Percentiles rank a stretch among this genome's conserved stretches.
Conservation (phyloP, 1,284 basidiomycete genomes). For the Rhodotorula sp. region DNA sequence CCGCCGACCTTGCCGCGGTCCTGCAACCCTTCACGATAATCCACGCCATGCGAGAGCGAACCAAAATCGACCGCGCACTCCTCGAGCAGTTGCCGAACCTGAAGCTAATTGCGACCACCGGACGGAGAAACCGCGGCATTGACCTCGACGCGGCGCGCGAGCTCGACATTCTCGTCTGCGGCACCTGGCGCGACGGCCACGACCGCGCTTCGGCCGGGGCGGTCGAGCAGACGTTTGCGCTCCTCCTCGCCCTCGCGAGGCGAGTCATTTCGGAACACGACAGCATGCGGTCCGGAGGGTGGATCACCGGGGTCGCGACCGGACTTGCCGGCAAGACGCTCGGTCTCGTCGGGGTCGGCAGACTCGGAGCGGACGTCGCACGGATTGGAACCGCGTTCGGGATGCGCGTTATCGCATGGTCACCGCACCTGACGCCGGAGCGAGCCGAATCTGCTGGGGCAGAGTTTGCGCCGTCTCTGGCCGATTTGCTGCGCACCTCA, state of each 20-base stretch:
- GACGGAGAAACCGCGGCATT: slow-evolving; percentile 51
- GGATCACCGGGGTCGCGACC: slow-evolving; percentile 60
- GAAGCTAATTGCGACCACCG: slow-evolving; percentile 61
- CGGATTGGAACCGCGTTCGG: slow-evolving; percentile 62
- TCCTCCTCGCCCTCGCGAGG: slow-evolving; percentile 60
- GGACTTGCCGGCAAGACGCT: slow-evolving; percentile 59
- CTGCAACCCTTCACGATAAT: slow-evolving; percentile 60
- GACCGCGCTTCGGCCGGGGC: slow-evolving; percentile 51
- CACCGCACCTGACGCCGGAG: slow-evolving; percentile 61
- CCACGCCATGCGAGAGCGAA: slow-evolving; percentile 67
- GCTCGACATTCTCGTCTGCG: slow-evolving; percentile 60
- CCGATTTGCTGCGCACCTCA: slow-evolving; percentile 57
- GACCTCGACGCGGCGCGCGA: slow-evolving; percentile 52
- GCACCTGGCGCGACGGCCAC: slow-evolving; percentile 51
- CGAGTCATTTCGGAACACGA: slow-evolving; percentile 58
- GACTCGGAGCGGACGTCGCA: slow-evolving; percentile 53
- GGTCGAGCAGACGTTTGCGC: slow-evolving; percentile 64
- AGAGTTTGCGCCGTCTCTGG: slow-evolving; percentile 56
- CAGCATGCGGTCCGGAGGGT: slow-evolving; percentile 55
- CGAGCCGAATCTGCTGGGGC: slow-evolving; percentile 58
- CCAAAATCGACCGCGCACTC: slow-evolving; percentile 57
- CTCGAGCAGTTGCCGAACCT: slow-evolving; percentile 61
- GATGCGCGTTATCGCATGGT: slow-evolving; percentile 64
- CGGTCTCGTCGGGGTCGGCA: slow-evolving; percentile 61
- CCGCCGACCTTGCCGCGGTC: slow-evolving; percentile 56